phyloP scores from a whole-genome alignment of 2,329 filamentous ascomycete genomes.

The Alternaria metachromatica region DNA sequence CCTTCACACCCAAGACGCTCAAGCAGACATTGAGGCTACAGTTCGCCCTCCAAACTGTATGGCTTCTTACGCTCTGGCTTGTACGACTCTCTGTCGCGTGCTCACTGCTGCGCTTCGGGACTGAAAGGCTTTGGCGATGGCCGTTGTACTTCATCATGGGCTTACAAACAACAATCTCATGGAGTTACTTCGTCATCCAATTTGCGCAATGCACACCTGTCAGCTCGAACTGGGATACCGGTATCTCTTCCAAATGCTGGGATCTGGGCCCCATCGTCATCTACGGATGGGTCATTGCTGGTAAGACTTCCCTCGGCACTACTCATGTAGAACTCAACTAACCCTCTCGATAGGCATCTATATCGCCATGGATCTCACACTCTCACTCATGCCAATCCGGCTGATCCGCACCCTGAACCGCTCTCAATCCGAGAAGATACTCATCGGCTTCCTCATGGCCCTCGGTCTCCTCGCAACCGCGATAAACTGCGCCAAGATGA shows the following conservation, averaged over 20 bases:
- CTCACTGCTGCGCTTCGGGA: slow-evolving; percentile 32
- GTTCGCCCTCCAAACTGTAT: slow-evolving; percentile 35
- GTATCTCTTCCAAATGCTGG: slow-evolving; percentile 33
- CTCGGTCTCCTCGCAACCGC: slow-evolving; percentile 34
- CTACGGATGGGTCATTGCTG: slow-evolving; percentile 32
- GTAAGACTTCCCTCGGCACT: slow-evolving; percentile 12
- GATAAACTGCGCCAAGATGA: slow-evolving; percentile 32
- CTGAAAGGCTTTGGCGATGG: slow-evolving; percentile 23
- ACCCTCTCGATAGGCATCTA: slow-evolving; percentile 23
- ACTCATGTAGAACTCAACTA: not conserved
- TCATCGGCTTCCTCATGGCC: slow-evolving; percentile 32
- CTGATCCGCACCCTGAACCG: slow-evolving; percentile 31
- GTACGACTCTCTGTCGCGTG: slow-evolving; percentile 35
- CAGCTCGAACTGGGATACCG: slow-evolving; percentile 29
- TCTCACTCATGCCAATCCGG: slow-evolving; percentile 34
- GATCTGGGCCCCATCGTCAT: slow-evolving; percentile 23
- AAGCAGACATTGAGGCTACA: slow-evolving; percentile 23
- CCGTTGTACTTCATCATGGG: slow-evolving; percentile 32
- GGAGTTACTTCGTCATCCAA: slow-evolving; percentile 33
- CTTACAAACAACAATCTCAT: slow-evolving; percentile 28
- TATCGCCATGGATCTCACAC: slow-evolving; percentile 33
- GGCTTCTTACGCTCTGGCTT: slow-evolving; percentile 31
- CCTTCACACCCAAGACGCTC: slow-evolving; percentile 19
- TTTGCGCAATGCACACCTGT: slow-evolving; percentile 36
- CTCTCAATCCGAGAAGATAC: slow-evolving; percentile 28